These are phyloP conservation scores for Blastobotrys chiropterorum DNA, from an alignment of 805 yeast genomes.

Conservation along the genomic window DNA sequence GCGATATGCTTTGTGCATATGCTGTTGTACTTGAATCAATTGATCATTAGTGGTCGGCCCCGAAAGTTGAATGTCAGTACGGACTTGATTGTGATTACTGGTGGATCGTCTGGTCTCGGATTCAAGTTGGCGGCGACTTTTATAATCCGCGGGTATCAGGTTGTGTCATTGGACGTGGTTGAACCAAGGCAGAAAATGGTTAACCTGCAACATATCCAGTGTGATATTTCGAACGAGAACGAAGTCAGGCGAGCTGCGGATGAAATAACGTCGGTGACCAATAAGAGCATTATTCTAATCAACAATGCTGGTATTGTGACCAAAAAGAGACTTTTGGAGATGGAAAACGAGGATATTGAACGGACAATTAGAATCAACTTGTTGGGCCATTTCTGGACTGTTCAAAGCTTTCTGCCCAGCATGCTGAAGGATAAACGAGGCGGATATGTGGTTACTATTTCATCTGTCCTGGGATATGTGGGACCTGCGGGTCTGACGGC, in stretches of 20 bases:
- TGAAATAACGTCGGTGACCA: conserved; percentile 43
- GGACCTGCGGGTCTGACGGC: conserved; percentile 71
- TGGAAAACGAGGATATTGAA: conserved; percentile 53
- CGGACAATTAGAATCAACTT: conserved; percentile 60
- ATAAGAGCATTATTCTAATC: conserved; percentile 41
- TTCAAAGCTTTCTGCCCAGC: conserved; percentile 63
- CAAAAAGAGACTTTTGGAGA: conserved; percentile 52
- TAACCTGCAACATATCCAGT: conserved; percentile 48
- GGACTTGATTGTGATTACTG: conserved; percentile 73
- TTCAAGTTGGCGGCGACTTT: conserved; percentile 50
- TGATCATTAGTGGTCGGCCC: conserved; percentile 8
- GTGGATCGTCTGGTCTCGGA: conserved; percentile 82
- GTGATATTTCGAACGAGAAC: conserved; percentile 60
- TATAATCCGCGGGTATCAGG: conserved; percentile 39
- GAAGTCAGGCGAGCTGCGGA: conserved; percentile 39
- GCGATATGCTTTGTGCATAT: conserved; percentile 7
- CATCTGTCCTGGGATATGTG: conserved; percentile 79
- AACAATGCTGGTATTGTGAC: conserved; percentile 79
- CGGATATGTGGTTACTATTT: conserved; percentile 62
- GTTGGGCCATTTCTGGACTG: conserved; percentile 62
- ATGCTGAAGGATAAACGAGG: conserved; percentile 63
- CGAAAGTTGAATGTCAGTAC: conserved; percentile 12
- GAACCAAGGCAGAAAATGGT: conserved; percentile 35
- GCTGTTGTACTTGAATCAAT: conserved; percentile 3
- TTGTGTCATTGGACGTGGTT: conserved; percentile 60